Evolutionary conservation across 768 basidiomycete species (phyloP).

Genomic region (Nevesoporus exiguus): DNA sequence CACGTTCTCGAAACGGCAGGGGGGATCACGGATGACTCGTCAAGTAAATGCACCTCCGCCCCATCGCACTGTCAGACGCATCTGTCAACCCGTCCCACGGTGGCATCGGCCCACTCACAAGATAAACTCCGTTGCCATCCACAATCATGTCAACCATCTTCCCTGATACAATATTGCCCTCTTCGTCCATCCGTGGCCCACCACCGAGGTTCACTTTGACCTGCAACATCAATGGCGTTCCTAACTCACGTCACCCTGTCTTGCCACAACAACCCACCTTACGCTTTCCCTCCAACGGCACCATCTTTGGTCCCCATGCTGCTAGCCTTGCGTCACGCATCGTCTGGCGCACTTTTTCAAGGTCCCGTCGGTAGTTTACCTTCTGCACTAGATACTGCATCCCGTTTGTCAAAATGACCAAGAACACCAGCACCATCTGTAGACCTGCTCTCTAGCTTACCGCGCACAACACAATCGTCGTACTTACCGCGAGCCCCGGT

Average conservation of each 20-base stretch:
- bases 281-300: conserved; percentile 57
- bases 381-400: conserved; percentile 80
- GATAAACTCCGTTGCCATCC: conserved; percentile 68
- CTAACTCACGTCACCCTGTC: not conserved
- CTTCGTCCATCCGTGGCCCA: conserved; percentile 47
- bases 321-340: conserved; percentile 58
- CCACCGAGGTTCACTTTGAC: conserved; percentile 71
- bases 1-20: conserved; percentile 68
- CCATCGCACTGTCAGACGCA: conserved; percentile 50
- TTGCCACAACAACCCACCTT: conserved; percentile 48
- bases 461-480: not conserved
- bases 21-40: conserved; percentile 52
- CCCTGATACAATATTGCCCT: conserved; percentile 47
- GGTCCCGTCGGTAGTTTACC: conserved; percentile 73
- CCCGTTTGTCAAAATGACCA: conserved; percentile 70
- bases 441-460: conserved; percentile 2
- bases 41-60: conserved; percentile 54
- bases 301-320: conserved; percentile 81
- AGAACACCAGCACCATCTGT: conserved; percentile 74
- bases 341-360: conserved; percentile 62
- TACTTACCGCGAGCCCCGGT: conserved; percentile 77
- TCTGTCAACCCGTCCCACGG: conserved; percentile 10
- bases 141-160: conserved; percentile 79
- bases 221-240: conserved; percentile 33
- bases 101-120: conserved; percentile 48